These are phyloP conservation scores for Ligustrum vulgare DNA, from an alignment of 257 asterid genomes.

Conservation along the genomic window DNA sequence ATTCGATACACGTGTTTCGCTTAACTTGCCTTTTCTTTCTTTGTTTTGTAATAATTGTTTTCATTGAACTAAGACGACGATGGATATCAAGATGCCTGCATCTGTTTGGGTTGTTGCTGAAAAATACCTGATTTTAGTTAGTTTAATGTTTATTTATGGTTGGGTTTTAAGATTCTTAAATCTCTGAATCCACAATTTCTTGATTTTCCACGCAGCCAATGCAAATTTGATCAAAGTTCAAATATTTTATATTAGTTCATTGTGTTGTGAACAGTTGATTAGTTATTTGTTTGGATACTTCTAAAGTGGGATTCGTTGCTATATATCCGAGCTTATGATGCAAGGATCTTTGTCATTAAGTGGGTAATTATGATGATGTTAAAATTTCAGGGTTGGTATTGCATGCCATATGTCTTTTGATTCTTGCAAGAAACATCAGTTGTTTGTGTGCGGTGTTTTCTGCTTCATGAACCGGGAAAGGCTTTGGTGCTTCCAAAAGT, in stretches of 20 bases:
- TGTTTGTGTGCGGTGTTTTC: slow-evolving; percentile 60
- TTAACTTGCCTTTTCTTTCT: background rate
- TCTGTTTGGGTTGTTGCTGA: background rate
- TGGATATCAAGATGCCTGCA: background rate
- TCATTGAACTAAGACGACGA: background rate
- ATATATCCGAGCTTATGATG: background rate
- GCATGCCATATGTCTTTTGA: slow-evolving; percentile 89
- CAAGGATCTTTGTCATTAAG: background rate
- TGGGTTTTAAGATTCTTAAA: background rate
- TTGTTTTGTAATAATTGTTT: background rate
- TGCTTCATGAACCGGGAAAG: slow-evolving; percentile 75
- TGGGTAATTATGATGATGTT: slow-evolving; percentile 30
- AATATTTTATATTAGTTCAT: background rate
- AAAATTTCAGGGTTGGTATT: slow-evolving; percentile 48
- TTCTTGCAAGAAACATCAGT: slow-evolving; percentile 65
- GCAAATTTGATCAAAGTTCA: background rate
- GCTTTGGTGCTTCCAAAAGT: slow-evolving; percentile 60
- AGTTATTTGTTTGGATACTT: background rate
- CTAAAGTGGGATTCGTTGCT: background rate
- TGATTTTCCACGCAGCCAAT: background rate
- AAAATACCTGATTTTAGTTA: background rate
- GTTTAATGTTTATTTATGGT: background rate
- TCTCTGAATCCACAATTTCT: background rate
- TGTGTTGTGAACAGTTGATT: background rate
- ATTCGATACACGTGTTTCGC: background rate